Evolutionary conservation across 805 yeast genomes (phyloP).

Genomic region (Ogataea parapolymorpha): DNA sequence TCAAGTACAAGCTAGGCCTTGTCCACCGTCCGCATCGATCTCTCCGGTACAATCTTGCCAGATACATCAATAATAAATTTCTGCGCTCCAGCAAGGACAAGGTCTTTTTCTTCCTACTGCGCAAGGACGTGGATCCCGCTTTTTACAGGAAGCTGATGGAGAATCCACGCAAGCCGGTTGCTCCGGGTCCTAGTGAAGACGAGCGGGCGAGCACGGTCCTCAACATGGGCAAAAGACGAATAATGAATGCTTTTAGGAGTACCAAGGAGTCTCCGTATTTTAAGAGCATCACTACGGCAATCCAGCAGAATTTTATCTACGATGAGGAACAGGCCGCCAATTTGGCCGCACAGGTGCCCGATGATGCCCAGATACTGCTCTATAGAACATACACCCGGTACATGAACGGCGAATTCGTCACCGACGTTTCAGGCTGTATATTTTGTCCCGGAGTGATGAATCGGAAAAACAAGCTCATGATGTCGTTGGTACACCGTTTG

Average conservation of each 20-base stretch:
- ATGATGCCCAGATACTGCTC: constrained; percentile 57
- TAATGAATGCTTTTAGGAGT: constrained; percentile 46
- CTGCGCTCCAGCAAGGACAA: constrained; percentile 25
- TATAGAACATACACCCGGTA: constrained; percentile 55
- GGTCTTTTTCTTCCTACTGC: constrained; percentile 26
- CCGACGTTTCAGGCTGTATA: constrained; percentile 71
- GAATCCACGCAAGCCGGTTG: constrained; percentile 6
- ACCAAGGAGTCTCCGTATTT: constrained; percentile 49
- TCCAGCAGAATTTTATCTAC: constrained; percentile 23
- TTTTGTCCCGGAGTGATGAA: constrained; percentile 65
- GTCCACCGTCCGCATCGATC: constrained; percentile 4
- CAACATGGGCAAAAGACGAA: constrained; percentile 35
- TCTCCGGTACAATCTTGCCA: constrained; percentile 4
- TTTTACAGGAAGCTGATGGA: constrained; percentile 17
- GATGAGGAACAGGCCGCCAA: constrained; percentile 15
- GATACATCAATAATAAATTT: constrained; percentile 13
- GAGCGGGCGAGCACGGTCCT: constrained; percentile 23
- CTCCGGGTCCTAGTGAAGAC: constrained; percentile 12
- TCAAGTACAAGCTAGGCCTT: constrained; percentile 14
- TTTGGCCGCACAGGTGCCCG: constrained; percentile 36
- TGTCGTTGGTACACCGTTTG: constrained; percentile 67
- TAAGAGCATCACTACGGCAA: constrained; percentile 43
- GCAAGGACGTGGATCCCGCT: constrained; percentile 17
- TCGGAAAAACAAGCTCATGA: constrained; percentile 66
- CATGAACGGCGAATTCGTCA: constrained; percentile 40